Conservation (phyloP, 2,329 filamentous ascomycete genomes). For the Aspergillus bombycis region DNA sequence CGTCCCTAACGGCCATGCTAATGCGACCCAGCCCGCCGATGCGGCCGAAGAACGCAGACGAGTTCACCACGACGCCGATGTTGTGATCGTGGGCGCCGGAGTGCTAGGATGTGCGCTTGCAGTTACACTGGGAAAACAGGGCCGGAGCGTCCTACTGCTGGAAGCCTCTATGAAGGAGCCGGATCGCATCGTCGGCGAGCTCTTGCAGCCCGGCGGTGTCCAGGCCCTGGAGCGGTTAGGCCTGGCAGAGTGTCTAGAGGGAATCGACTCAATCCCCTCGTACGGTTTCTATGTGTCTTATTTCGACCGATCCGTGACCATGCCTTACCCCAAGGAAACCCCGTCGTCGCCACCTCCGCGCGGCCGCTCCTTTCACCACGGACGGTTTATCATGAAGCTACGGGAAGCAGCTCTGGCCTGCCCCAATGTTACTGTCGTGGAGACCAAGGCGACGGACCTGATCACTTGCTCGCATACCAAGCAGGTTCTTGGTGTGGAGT, state of each 20-base stretch:
- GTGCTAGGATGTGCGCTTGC: conserved; percentile 87
- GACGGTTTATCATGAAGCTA: conserved; percentile 83
- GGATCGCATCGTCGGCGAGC: conserved; percentile 92
- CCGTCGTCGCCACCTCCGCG: conserved; percentile 59
- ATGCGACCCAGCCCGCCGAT: conserved; percentile 26
- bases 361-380: conserved; percentile 89
- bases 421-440: conserved; percentile 85
- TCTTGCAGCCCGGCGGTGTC: conserved; percentile 91
- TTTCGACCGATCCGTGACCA: conserved; percentile 70
- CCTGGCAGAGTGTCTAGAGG: conserved; percentile 78
- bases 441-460: conserved; percentile 80
- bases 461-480: conserved; percentile 69
- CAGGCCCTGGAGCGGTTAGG: conserved; percentile 79
- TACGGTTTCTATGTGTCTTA: conserved; percentile 88
- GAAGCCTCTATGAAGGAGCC: conserved; percentile 90
- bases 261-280: conserved; percentile 81
- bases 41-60: conserved; percentile 51
- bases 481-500: conserved; percentile 82
- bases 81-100: conserved; percentile 90
- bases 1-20: conserved; percentile 27
- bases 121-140: conserved; percentile 82
- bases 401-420: conserved; percentile 73
- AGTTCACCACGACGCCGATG: conserved; percentile 69
- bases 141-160: conserved; percentile 84
- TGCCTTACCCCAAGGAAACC: conserved; percentile 74